Evolutionary conservation across 108 stramenopile species (phyloP).

Genomic region (Conticribra guillardii): DNA sequence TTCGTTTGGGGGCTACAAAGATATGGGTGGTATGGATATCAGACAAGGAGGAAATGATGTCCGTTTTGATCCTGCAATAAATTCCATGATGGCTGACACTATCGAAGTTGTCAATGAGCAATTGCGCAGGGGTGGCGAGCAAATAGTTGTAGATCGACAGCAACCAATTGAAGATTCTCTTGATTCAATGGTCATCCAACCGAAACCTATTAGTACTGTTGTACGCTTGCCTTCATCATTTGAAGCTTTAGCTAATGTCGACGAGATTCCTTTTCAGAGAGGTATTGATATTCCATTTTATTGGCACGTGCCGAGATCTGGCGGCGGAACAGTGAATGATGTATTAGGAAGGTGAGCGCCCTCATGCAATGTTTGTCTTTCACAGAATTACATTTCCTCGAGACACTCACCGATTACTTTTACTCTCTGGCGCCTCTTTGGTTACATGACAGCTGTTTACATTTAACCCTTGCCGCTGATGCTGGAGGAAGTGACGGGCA

Average conservation of each 20-base stretch:
- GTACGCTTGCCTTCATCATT: constrained; percentile 29
- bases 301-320: constrained; percentile 60
- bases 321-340: constrained; percentile 60
- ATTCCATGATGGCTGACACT: neutral
- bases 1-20: too few relatives aligned
- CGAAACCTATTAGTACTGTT: neutral
- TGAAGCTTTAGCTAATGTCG: constrained; percentile 32
- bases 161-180: too few relatives aligned
- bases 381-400: too few relatives aligned
- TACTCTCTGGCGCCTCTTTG: too few relatives aligned
- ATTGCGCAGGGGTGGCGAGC: too few relatives aligned
- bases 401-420: neutral
- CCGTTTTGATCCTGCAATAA: neutral
- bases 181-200: too few relatives aligned
- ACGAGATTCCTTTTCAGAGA: constrained; percentile 32
- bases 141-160: too few relatives aligned
- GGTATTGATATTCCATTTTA: constrained; percentile 54
- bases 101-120: neutral
- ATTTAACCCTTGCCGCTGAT: constrained; percentile 49
- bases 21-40: neutral
- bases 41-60: neutral
- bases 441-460: constrained; percentile 54
- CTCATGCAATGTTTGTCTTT: neutral
- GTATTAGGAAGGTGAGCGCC: constrained; percentile 35
- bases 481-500: constrained; percentile 35